Evolutionary conservation across 2,329 filamentous ascomycete genomes (phyloP), one percentile per base, ranked within the genome.

Genomic region (Acephala macrosclerotiorum): DNA sequence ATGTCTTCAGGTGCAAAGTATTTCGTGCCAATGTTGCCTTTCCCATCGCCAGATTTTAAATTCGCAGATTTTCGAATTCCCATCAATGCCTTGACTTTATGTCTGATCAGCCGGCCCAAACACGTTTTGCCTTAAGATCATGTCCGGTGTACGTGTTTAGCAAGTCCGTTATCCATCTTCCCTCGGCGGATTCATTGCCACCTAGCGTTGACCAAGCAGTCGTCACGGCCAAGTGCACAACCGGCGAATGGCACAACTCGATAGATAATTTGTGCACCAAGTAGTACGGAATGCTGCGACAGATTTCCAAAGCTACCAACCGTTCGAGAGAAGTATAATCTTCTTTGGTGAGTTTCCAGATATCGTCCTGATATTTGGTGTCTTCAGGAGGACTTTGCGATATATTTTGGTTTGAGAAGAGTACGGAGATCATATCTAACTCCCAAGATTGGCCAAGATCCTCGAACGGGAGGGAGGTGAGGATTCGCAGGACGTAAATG

Each of bases 401-500:
- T 29, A 51, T 25, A 51, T 45, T 57, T 63, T 20, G 40, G 20
- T 40, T 59, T 22, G 33, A 29, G 58, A 22, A 8, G 16, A n/a
- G 45, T 53, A 26, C 1, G 47, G 33, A 8, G n/a, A 16, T n/a
- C 12, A 5, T 26, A 33, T 33, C 29, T 33, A 33, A 9, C 29
- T 33, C 29, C 29, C 29, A 33, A 33, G 5, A 42, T 42, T 42
- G 38, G 38, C 9, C 33, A 45, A 47, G 29, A 29, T 22, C 25
- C 22, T 53, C n/a, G 40, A 49, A 57, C 25, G 64, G 51, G 35
- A 73, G 66, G 2, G 70, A 70, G 3, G 66, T 58, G 33, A 75
- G 66, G n/a, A 75, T 61, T 18, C 63, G 59, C 7, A 75, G 65
- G 20, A 76, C 68, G 42, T 72, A 63, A n/a, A 76, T 73, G 9